Base-by-base conservation (phyloP, 768 basidiomycete genomes). In the Kwoniella botswanensis region DNA sequence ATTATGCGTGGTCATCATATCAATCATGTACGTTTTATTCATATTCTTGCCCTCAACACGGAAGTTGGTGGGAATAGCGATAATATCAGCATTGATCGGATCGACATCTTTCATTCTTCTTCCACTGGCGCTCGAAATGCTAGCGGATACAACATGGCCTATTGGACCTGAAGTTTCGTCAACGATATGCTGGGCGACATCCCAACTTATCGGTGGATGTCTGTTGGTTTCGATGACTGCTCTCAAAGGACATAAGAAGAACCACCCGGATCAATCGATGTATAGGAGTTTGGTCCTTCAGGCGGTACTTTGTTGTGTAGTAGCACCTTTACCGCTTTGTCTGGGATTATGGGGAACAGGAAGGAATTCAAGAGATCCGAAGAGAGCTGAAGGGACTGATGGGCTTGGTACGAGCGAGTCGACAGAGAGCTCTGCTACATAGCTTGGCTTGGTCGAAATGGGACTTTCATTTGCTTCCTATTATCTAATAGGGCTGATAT, bases 101-200 rank as follows among this genome's bases (percentile, higher is more conserved):
- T 26, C 60, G 12, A 42, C 67, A 26, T 53, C 46, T 29, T 68
- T 68, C 44, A 63, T 68, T 18, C 44, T 68, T 13, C 41, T 68
- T 0, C 67, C 67, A 1, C 42, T 68, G 11, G 59, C 67, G 3
- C 59, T 68, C 5, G 67, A 68, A 21, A 50, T 68, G 53, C 35
- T 68, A 18, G 67, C 52, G 3, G 67, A 68, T 52, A 35, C 44
- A 11, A 62, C 59, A 2, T 63, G 41, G n/a, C 67, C 67, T 26
- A 63, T 68, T 26, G 61, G 61, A 41, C 67, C 67, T n/a, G 67
- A 68, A 68, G 41, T 68, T 24, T 62, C 59, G 11, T 62, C 59
- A 4, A 68, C 67, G n/a, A 56, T 68, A n/a, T 61, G 59, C 53
- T 68, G 67, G 67, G 60, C 67, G 9, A 52, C 54, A 6, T 41